Evolutionary conservation across 2,329 filamentous ascomycete species (phyloP).

Genomic region (Trichoderma harzianum): DNA sequence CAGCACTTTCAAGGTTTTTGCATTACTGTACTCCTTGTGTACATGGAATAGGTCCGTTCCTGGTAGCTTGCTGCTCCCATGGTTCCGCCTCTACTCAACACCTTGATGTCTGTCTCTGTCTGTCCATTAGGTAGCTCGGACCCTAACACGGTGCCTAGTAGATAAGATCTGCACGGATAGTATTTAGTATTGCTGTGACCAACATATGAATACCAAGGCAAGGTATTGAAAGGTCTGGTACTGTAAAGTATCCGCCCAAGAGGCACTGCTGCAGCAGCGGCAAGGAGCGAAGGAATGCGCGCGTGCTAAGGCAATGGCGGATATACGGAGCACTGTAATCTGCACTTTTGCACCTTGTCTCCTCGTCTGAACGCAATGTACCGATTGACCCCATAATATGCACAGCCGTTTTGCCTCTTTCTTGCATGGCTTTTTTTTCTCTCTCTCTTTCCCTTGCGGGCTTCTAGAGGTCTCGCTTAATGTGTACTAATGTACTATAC

Average conservation of each 20-base stretch:
- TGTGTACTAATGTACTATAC: not conserved
- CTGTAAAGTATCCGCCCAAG: not conserved
- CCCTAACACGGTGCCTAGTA: not conserved
- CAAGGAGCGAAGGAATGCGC: conserved; percentile 12
- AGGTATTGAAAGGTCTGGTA: not conserved
- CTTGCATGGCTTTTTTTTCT: not conserved
- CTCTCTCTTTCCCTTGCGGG: not conserved
- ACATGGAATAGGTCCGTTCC: too few species aligned
- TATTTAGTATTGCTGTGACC: too few species aligned
- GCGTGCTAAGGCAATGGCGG: not conserved
- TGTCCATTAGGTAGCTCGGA: not conserved
- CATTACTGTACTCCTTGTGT: too few species aligned
- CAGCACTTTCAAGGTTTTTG: not conserved
- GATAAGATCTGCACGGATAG: not conserved
- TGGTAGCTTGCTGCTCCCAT: not conserved
- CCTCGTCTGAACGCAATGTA: not conserved
- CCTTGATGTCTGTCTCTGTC: not conserved
- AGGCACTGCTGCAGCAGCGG: not conserved
- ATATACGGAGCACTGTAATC: not conserved
- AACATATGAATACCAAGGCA: not conserved
- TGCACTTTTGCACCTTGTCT: not conserved
- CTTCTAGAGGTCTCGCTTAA: not conserved
- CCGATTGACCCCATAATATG: not conserved
- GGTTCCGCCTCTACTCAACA: not conserved
- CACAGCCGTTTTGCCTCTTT: not conserved